Conservation (phyloP, 495 filamentous ascomycete genomes). For the Aspergillus incahuasiensis region DNA sequence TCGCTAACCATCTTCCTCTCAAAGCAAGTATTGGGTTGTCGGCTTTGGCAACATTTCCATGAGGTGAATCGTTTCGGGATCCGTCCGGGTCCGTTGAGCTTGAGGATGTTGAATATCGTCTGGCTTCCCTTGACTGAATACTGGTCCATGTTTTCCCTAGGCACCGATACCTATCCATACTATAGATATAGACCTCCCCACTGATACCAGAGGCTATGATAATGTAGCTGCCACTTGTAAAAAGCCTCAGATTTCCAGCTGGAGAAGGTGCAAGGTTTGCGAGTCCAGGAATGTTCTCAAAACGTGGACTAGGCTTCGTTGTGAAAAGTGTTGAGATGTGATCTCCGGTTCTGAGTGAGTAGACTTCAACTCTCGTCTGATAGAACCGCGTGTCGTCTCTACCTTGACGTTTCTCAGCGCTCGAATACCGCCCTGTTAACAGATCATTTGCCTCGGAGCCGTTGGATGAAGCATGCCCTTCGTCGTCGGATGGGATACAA, state of each 20-base stretch:
- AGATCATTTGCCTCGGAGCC: constrained; percentile 37
- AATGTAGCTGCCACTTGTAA: constrained; percentile 61
- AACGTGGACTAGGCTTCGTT: constrained; percentile 43
- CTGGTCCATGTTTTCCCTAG: constrained; percentile 85
- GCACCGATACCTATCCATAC: constrained; percentile 64
- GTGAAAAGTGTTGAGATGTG: constrained; percentile 66
- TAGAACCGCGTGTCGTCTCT: constrained; percentile 51
- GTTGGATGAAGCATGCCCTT: constrained; percentile 31
- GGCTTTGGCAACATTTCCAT: constrained; percentile 37
- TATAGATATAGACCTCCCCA: constrained; percentile 80
- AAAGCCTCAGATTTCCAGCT: constrained; percentile 64
- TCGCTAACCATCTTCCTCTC: constrained; percentile 77
- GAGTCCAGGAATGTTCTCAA: constrained; percentile 39
- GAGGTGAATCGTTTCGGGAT: constrained; percentile 44
- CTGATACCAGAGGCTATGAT: constrained; percentile 73
- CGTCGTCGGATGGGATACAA: constrained; percentile 38
- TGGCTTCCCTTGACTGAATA: constrained; percentile 53
- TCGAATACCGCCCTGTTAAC: constrained; percentile 19
- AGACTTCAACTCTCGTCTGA: constrained; percentile 82
- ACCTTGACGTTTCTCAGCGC: constrained; percentile 23
- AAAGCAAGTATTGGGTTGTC: constrained; percentile 68
- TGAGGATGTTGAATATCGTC: constrained; percentile 50
- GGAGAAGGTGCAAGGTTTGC: constrained; percentile 53
- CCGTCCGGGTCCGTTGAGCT: constrained; percentile 51
- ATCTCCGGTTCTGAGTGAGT: constrained; percentile 65